Conservation (phyloP, 2,329 filamentous ascomycete species). For the Talaromyces sp. region DNA sequence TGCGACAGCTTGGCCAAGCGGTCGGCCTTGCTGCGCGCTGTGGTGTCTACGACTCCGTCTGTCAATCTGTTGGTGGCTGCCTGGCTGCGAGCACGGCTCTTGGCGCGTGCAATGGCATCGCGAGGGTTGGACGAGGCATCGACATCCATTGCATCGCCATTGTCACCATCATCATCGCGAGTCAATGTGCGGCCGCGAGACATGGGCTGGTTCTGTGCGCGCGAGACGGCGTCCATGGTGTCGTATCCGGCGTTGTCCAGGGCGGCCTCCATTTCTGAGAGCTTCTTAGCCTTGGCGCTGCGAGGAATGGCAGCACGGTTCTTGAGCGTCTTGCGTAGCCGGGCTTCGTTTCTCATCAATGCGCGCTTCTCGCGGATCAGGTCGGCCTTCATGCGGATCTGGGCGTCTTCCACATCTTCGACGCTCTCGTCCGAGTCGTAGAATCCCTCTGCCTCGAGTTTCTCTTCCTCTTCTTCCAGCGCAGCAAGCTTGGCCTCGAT, state of each 20-base stretch:
- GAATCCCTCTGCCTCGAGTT: conserved; percentile 83
- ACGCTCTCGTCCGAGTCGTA: conserved; percentile 82
- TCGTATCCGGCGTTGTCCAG: conserved; percentile 84
- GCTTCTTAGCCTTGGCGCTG: conserved; percentile 70
- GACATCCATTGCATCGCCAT: conserved; percentile 64
- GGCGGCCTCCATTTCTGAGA: conserved; percentile 80
- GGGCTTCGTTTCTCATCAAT: conserved; percentile 87
- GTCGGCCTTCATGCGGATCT: conserved; percentile 85
- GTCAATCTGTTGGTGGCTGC: conserved; percentile 43
- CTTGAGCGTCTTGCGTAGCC: conserved; percentile 95
- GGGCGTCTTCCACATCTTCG: conserved; percentile 82
- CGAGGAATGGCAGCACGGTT: conserved; percentile 92
- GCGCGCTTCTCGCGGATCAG: conserved; percentile 92
- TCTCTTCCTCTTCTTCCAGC: conserved; percentile 92
- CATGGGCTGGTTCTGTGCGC: conserved; percentile 56
- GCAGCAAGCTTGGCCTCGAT: conserved; percentile 90
- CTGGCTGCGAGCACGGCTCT: conserved; percentile 61
- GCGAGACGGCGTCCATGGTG: conserved; percentile 60
- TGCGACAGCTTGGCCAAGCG: conserved; percentile 82
- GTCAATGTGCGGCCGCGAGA: conserved; percentile 67
- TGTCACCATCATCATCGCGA: conserved; percentile 62
- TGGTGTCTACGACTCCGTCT: conserved; percentile 59
- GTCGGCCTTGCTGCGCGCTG: conserved; percentile 70
- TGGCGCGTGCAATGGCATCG: conserved; percentile 58
- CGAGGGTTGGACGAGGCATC: conserved; percentile 32